A percentile compares a stretch with the other conserved stretches of the same genome.
Conservation (phyloP, 805 yeast species). For the Cyberlindnera amylophila region DNA sequence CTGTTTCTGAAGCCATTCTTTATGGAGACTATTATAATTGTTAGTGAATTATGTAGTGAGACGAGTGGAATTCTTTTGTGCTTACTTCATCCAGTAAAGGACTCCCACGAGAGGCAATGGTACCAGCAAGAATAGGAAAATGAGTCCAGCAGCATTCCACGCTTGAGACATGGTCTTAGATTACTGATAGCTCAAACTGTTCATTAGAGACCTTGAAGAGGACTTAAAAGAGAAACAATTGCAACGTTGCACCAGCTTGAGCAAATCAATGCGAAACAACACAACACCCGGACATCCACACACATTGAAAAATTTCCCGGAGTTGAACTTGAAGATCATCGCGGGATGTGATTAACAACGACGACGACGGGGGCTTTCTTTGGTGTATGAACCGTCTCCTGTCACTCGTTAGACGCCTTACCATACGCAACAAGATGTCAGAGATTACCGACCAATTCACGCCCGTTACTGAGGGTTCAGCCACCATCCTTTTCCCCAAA, state of each 20-base stretch:
- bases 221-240: too few species aligned
- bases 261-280: too few species aligned
- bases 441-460: constrained; percentile 30
- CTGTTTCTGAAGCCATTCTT: not conserved
- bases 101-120: not conserved
- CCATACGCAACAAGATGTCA: constrained; percentile 3
- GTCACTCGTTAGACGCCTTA: not conserved
- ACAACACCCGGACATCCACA: too few species aligned
- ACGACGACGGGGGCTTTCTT: too few species aligned
- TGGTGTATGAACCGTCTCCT: constrained; percentile 7
- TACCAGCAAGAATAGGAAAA: not conserved
- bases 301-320: not conserved
- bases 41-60: not conserved
- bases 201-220: too few species aligned
- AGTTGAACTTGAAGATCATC: too few species aligned
- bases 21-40: not conserved
- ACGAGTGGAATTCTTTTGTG: not conserved
- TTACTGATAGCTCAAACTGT: too few species aligned
- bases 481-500: constrained; percentile 77
- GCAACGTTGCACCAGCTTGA: too few species aligned
- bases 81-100: not conserved
- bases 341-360: too few species aligned
- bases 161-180: not conserved
- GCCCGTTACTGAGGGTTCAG: constrained; percentile 71
- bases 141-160: too few species aligned